Evolutionary conservation across 805 yeast species (phyloP).

Genomic region (Candida taoyuanica): DNA sequence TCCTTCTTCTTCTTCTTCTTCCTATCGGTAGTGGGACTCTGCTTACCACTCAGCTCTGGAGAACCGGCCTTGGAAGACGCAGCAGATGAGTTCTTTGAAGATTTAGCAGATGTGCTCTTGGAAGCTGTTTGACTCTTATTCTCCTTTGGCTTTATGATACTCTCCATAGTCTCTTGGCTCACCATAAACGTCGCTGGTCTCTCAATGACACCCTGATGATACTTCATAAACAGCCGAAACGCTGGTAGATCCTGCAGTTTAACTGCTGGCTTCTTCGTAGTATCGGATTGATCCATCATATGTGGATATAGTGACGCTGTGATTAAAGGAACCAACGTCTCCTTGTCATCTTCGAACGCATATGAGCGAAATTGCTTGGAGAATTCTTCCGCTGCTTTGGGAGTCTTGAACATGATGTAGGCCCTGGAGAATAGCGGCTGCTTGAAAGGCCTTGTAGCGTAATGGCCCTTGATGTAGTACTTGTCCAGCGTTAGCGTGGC

Average conservation of each 20-base stretch:
- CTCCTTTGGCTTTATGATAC: constrained; percentile 4
- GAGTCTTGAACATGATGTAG: constrained; percentile 34
- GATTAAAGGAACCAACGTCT: constrained; percentile 32
- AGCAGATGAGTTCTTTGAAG: constrained; percentile 1
- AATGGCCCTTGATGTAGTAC: constrained; percentile 40
- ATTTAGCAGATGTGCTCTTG: not conserved
- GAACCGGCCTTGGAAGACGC: too few relatives aligned
- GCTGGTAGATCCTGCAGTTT: constrained; percentile 19
- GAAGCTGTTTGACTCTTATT: not conserved
- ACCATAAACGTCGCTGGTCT: constrained; percentile 15
- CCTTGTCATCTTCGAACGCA: constrained; percentile 23
- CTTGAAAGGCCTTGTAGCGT: constrained; percentile 35
- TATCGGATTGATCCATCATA: constrained; percentile 24
- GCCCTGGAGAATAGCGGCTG: constrained; percentile 38
- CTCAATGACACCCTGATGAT: constrained; percentile 18
- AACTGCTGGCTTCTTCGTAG: constrained; percentile 1
- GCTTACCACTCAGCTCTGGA: too few relatives aligned
- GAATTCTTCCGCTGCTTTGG: constrained; percentile 27
- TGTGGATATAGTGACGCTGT: constrained; percentile 31
- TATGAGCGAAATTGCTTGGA: constrained; percentile 20
- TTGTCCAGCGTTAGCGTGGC: constrained; percentile 13
- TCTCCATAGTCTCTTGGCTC: constrained; percentile 3
- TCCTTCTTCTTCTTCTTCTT: constrained; percentile 3
- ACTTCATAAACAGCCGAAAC: constrained; percentile 22
- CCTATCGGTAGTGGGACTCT: constrained; percentile 3